phyloP scores from a whole-genome alignment of 1,139 yeast genomes.

The Candida sanyaensis region DNA sequence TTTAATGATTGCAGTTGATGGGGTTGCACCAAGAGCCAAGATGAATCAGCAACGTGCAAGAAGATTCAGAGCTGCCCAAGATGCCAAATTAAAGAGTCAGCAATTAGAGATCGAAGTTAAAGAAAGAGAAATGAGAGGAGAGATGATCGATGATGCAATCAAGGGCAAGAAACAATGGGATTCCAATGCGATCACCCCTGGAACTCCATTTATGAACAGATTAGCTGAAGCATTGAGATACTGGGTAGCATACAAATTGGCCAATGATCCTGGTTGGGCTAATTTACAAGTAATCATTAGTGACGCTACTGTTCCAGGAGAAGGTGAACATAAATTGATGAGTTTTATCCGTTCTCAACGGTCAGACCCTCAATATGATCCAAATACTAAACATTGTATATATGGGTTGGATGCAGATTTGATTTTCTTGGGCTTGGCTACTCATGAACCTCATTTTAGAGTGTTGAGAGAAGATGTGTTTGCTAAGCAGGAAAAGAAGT shows the following conservation, averaged over 20 bases:
- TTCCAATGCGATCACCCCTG: constrained; percentile 98
- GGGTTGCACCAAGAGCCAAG: constrained; percentile 98
- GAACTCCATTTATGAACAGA: constrained; percentile 95
- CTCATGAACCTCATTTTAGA: constrained; percentile 96
- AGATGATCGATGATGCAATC: constrained; percentile 62
- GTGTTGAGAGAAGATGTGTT: constrained; percentile 96
- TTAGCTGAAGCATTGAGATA: constrained; percentile 80
- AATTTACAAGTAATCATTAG: constrained; percentile 80
- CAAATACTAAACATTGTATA: constrained; percentile 89
- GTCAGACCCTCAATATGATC: constrained; percentile 81
- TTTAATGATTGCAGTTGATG: constrained; percentile 94
- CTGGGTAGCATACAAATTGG: constrained; percentile 86
- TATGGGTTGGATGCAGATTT: constrained; percentile 98
- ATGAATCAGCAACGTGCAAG: constrained; percentile 98
- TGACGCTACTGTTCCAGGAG: constrained; percentile 98
- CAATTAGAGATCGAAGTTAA: constrained; percentile 55
- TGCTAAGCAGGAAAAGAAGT: constrained; percentile 58
- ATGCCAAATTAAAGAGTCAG: constrained; percentile 63
- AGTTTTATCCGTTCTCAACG: constrained; percentile 85
- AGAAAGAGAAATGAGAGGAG: constrained; percentile 61
- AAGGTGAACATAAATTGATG: constrained; percentile 99
- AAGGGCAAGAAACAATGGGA: constrained; percentile 72
- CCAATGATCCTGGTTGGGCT: constrained; percentile 91
- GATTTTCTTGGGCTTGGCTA: constrained; percentile 91
- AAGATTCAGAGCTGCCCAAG: constrained; percentile 93